Evolutionary conservation across 768 basidiomycete genomes (phyloP), one percentile per base, ranked within the genome.

Genomic region (Tulasnella calospora): DNA sequence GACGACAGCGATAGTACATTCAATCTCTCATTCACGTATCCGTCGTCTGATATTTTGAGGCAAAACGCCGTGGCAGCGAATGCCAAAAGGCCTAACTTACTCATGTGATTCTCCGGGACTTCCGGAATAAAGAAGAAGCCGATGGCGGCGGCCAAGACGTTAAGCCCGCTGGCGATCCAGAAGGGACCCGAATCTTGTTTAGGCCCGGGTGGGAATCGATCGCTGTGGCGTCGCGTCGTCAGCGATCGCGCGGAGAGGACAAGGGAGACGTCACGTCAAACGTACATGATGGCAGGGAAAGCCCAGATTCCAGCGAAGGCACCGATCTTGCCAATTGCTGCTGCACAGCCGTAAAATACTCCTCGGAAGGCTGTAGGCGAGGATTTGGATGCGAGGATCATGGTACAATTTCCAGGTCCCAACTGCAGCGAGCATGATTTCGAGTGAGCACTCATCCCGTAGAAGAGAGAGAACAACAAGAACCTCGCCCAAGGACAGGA

Each of bases 331-430:
- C 94, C 81, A 17, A 81, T 71, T 15, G 77, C 80, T 36, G 78
- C 80, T 13, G 75, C 71, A 46, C 90, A 78, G 35, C 95, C 95
- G 82, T 96, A 96, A 84, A 91, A 92, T 73, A 95, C 92, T 1
- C 94, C 94, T 79, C 94, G 91, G 70, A 93, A 86, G 30, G 92
- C 94, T 0, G 96, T 97, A 0, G 95, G 94, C 81, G 92, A 90
- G 2, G 88, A 89, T 85, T 98, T 98, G 78, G 91, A 87, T 10
- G 95, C 95, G 80, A 97, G 87, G 21, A 98, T 86, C 80, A 94
- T 95, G 70, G 95, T 86, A 80, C 90, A 92, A 84, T 96, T 95
- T 51, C 95, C 95, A 8, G 95, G 94, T 40, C 92, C 90, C 57
- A 76, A 89, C 75, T 73, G 30, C 30, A 46, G 30, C n/a, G 17